A percentile compares a stretch with the other conserved stretches of the same genome.
These are phyloP conservation scores for Rubia peregrina DNA, from an alignment of 305 asterid species.

Conservation along the genomic window DNA sequence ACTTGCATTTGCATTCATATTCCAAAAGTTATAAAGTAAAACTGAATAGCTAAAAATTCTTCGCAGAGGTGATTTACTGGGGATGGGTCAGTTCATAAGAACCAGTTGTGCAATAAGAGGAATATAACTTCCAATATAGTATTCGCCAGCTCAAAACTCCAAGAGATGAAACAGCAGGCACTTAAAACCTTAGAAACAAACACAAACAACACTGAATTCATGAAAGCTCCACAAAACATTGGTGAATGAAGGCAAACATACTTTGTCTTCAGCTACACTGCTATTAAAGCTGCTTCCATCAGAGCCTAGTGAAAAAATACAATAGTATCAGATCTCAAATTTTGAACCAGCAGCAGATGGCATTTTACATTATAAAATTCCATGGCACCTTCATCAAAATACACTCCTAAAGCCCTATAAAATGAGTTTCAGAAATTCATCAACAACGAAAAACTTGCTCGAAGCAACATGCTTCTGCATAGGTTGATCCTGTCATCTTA, in stretches of 20 bases:
- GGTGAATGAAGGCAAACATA: slow-evolving; percentile 25
- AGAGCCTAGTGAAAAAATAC: slow-evolving; percentile 42
- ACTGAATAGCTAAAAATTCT: background rate
- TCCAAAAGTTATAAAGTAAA: background rate
- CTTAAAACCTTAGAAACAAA: background rate
- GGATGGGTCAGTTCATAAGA: background rate
- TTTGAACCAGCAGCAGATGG: background rate
- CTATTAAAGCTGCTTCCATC: slow-evolving; percentile 78
- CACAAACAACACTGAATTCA: background rate
- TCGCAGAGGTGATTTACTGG: background rate
- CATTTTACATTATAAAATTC: background rate
- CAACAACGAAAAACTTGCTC: background rate
- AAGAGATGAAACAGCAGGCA: background rate
- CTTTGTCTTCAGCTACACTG: slow-evolving; percentile 80
- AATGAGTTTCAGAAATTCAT: background rate
- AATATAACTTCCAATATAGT: background rate
- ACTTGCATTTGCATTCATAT: background rate
- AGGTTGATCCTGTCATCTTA: slow-evolving; percentile 1
- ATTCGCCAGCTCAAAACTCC: background rate
- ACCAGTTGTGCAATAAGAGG: background rate
- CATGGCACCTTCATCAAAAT: background rate
- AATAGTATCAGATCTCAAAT: slow-evolving; percentile 18
- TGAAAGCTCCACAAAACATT: background rate
- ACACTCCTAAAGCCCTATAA: background rate
- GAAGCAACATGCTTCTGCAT: background rate